Percentiles rank a stretch among this genome's conserved stretches.
phyloP scores from a whole-genome alignment of 1,284 basidiomycete genomes.

The Ustilago crameri region DNA sequence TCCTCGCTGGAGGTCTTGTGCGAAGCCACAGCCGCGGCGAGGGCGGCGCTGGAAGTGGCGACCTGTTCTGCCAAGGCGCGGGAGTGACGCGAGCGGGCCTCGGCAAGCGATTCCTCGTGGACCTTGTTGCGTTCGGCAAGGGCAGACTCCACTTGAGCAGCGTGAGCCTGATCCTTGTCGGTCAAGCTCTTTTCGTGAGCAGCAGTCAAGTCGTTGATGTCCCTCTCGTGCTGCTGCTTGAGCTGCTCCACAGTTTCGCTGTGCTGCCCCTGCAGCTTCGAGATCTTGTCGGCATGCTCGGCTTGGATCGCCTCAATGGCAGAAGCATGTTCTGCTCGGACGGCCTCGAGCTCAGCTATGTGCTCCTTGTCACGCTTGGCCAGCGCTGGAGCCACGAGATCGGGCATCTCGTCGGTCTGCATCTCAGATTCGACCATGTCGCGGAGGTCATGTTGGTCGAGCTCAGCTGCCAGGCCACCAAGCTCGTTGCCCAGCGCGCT shows the following conservation, averaged over 20 bases:
- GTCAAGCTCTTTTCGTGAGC: constrained; percentile 29
- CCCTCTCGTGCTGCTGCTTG: constrained; percentile 32
- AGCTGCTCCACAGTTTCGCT: constrained; percentile 30
- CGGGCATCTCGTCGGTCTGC: constrained; percentile 49
- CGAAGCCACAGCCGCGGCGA: constrained; percentile 42
- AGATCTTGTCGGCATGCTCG: constrained; percentile 39
- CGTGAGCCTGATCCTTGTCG: constrained; percentile 33
- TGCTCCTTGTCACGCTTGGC: constrained; percentile 40
- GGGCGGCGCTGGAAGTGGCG: constrained; percentile 44
- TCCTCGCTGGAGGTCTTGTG: constrained; percentile 50
- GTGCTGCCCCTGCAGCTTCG: constrained; percentile 36
- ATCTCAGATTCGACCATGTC: constrained; percentile 31
- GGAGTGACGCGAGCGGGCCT: constrained; percentile 60
- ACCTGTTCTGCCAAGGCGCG: constrained; percentile 54
- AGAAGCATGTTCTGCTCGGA: constrained; percentile 41
- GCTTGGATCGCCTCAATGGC: constrained; percentile 32
- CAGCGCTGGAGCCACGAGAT: constrained; percentile 43
- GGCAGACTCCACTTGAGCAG: constrained; percentile 28
- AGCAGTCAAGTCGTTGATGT: constrained; percentile 23
- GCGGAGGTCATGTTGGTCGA: constrained; percentile 17
- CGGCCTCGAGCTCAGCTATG: constrained; percentile 31
- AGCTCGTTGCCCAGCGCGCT: constrained; percentile 57
- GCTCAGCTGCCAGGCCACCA: constrained; percentile 34
- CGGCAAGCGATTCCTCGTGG: constrained; percentile 52
- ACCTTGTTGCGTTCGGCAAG: constrained; percentile 45